phyloP scores from a whole-genome alignment of 495 filamentous ascomycete genomes.

The Penicillium alfredii region DNA sequence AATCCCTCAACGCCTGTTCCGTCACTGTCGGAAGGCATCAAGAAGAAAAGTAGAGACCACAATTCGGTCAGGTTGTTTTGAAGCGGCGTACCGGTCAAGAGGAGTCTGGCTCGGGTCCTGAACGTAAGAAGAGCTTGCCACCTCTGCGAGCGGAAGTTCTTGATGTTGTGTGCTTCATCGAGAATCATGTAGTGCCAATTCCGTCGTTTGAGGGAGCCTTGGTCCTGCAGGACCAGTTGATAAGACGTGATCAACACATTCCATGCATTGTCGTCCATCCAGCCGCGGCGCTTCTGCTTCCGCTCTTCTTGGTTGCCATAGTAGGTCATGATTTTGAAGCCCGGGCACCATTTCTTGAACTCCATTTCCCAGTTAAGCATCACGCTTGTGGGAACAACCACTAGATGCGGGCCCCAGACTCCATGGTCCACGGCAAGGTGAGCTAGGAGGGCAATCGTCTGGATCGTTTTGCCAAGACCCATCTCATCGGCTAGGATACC shows the following conservation, averaged over 20 bases:
- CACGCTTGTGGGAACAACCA: slow-evolving; percentile 95
- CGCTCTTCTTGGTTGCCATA: slow-evolving; percentile 92
- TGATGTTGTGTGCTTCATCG: slow-evolving; percentile 99
- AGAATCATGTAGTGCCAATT: slow-evolving; percentile 98
- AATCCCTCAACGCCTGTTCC: slow-evolving; percentile 73
- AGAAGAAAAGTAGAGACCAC: slow-evolving; percentile 95
- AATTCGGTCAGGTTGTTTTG: slow-evolving; percentile 97
- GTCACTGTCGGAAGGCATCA: slow-evolving; percentile 78
- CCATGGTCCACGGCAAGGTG: slow-evolving; percentile 88
- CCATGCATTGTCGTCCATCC: slow-evolving; percentile 85
- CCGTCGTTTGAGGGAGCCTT: slow-evolving; percentile 85
- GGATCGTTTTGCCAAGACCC: slow-evolving; percentile 98
- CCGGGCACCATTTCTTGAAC: slow-evolving; percentile 98
- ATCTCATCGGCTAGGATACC: slow-evolving; percentile 99
- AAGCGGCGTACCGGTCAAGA: slow-evolving; percentile 91
- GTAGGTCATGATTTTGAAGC: slow-evolving; percentile 97
- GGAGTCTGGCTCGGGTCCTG: slow-evolving; percentile 75
- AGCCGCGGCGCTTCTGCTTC: slow-evolving; percentile 80
- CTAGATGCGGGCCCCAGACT: slow-evolving; percentile 92
- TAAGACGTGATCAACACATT: slow-evolving; percentile 98
- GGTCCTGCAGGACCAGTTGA: slow-evolving; percentile 89
- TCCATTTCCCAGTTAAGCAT: slow-evolving; percentile 99
- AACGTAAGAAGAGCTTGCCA: slow-evolving; percentile 95
- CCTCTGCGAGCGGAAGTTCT: slow-evolving; percentile 94
- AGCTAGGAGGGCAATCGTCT: slow-evolving; percentile 91